Evolutionary conservation across 305 asterid species (phyloP).

Genomic region (Fraxinus nigra): DNA sequence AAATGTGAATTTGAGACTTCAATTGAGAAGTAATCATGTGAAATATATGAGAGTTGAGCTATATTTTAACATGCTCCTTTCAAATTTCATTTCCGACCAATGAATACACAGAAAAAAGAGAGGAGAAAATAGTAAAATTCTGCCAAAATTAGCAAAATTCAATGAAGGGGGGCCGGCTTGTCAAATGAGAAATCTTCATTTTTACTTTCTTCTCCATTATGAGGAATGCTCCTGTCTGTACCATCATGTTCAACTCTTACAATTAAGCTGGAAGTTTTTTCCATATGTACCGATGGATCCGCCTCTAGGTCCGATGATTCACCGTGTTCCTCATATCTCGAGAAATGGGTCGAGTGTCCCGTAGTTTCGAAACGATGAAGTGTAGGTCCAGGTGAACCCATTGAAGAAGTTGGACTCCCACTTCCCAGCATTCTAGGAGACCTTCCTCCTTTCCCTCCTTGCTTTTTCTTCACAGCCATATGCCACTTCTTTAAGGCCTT

Average conservation of each 20-base stretch:
- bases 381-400: slow-evolving; percentile 48
- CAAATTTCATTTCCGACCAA: background rate
- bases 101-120: background rate
- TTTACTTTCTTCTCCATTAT: slow-evolving; percentile 26
- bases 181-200: slow-evolving; percentile 63
- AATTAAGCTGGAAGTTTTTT: slow-evolving; percentile 41
- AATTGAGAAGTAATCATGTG: background rate
- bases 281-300: slow-evolving; percentile 49
- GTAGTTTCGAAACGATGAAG: slow-evolving; percentile 58
- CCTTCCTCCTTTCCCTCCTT: slow-evolving; percentile 38
- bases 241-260: slow-evolving; percentile 29
- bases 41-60: background rate
- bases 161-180: slow-evolving; percentile 44
- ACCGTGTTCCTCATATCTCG: slow-evolving; percentile 40
- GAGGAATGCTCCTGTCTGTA: slow-evolving; percentile 19
- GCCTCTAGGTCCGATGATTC: slow-evolving; percentile 45
- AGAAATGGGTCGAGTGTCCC: slow-evolving; percentile 51
- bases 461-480: slow-evolving; percentile 73
- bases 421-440: slow-evolving; percentile 56
- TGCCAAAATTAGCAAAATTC: slow-evolving; percentile 1
- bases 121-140: background rate
- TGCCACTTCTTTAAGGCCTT: slow-evolving; percentile 92
- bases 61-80: background rate
- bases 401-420: slow-evolving; percentile 57
- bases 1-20: background rate